Conservation (phyloP, 2,329 filamentous ascomycete species). For the Colletotrichum sp. region DNA sequence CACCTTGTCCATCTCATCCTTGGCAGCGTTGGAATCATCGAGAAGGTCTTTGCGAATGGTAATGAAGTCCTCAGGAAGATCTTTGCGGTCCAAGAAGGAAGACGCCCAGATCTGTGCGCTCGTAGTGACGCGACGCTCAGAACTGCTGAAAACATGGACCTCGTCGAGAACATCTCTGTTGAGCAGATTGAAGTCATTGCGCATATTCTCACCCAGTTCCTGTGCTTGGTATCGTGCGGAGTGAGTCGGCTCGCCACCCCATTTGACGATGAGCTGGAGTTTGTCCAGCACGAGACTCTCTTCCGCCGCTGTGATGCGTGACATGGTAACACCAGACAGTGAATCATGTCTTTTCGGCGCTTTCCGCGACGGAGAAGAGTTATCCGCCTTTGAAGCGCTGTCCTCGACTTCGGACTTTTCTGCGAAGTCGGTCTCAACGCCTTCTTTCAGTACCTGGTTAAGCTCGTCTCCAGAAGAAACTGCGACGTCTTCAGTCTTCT, state of each 20-base stretch:
- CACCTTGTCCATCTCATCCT: constrained; percentile 99
- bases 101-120: constrained; percentile 96
- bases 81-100: constrained; percentile 86
- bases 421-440: constrained; percentile 26
- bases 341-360: constrained; percentile 77
- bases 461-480: constrained; percentile 35
- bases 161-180: constrained; percentile 92
- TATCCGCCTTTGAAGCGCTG: constrained; percentile 11
- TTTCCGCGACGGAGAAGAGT: constrained; percentile 32
- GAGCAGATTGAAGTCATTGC: constrained; percentile 90
- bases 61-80: constrained; percentile 85
- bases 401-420: constrained; percentile 20
- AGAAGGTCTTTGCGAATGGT: constrained; percentile 91
- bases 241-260: constrained; percentile 97
- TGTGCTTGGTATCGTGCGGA: constrained; percentile 95
- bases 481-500: constrained; percentile 66
- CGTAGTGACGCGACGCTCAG: constrained; percentile 90
- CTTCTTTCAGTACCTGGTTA: constrained; percentile 34
- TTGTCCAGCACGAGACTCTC: constrained; percentile 95
- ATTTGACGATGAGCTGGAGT: constrained; percentile 96
- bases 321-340: constrained; percentile 87
- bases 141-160: constrained; percentile 94
- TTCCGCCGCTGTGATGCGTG: constrained; percentile 90
- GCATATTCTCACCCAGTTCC: constrained; percentile 93
- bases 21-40: constrained; percentile 97